phyloP scores from a whole-genome alignment of 1,284 basidiomycete species.

The Boletus semigastroideus region DNA sequence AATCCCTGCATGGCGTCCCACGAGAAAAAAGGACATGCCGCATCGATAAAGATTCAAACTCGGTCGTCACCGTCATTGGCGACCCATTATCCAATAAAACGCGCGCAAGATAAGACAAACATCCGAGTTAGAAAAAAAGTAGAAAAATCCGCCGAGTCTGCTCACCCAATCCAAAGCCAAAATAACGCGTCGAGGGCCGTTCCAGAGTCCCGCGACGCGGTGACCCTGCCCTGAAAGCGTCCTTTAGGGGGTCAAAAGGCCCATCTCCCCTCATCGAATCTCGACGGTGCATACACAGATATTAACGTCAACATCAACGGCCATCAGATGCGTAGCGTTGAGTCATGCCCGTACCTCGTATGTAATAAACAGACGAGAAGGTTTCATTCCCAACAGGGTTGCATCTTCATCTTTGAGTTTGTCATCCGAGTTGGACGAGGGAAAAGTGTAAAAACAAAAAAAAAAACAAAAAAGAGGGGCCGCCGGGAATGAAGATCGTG shows the following conservation, averaged over 20 bases:
- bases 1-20: background rate
- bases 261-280: background rate
- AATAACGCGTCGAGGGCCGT: background rate
- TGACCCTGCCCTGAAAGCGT: slow-evolving; percentile 1
- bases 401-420: background rate
- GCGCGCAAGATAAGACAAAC: no score
- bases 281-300: slow-evolving; percentile 4
- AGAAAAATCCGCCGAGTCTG: no score
- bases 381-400: background rate
- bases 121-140: no score
- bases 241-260: no score
- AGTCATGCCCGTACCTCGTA: slow-evolving; percentile 14
- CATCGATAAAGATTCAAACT: background rate
- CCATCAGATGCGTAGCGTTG: slow-evolving; percentile 23
- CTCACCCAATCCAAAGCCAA: no score
- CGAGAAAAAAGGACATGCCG: background rate
- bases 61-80: background rate
- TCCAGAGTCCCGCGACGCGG: no score
- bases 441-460: background rate
- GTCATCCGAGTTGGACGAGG: background rate
- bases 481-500: slow-evolving; percentile 11
- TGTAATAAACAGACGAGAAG: slow-evolving; percentile 11
- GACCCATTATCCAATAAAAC: no score
- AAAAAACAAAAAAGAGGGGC: background rate
- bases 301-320: slow-evolving; percentile 21